phyloP scores from a whole-genome alignment of 768 basidiomycete species.

The Chlorophyllum brunneum region DNA sequence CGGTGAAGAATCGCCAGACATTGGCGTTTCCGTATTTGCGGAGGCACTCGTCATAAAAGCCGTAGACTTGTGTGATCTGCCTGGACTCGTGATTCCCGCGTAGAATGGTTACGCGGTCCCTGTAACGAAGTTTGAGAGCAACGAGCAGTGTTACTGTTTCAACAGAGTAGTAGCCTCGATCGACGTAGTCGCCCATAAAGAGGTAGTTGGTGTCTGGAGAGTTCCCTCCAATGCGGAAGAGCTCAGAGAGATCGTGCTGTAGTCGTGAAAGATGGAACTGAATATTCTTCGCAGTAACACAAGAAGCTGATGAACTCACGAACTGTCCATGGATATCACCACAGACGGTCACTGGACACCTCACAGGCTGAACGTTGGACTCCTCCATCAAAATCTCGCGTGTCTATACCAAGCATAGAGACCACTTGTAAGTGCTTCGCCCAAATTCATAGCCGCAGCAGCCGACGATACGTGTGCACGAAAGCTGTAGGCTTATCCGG shows the following conservation, averaged over 20 bases:
- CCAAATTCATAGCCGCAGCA: slow-evolving; percentile 9
- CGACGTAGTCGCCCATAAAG: slow-evolving; percentile 99
- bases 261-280: neutral
- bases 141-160: slow-evolving; percentile 98
- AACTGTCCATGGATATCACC: slow-evolving; percentile 99
- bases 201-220: slow-evolving; percentile 99
- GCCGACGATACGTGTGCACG: slow-evolving; percentile 9
- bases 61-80: slow-evolving; percentile 99
- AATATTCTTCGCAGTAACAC: slow-evolving; percentile 3
- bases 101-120: slow-evolving; percentile 95
- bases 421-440: slow-evolving; percentile 5
- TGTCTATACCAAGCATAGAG: slow-evolving; percentile 53
- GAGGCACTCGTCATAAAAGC: slow-evolving; percentile 99
- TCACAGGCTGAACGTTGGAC: slow-evolving; percentile 97
- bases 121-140: slow-evolving; percentile 95
- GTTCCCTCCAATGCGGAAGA: slow-evolving; percentile 98
- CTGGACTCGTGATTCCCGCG: slow-evolving; percentile 98
- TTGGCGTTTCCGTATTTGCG: slow-evolving; percentile 99
- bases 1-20: slow-evolving; percentile 99
- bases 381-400: slow-evolving; percentile 99
- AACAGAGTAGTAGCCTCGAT: slow-evolving; percentile 98
- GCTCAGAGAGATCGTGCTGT: slow-evolving; percentile 98
- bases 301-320: slow-evolving; percentile 53
- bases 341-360: slow-evolving; percentile 98
- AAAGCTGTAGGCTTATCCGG: slow-evolving; percentile 17